phyloP scores from a whole-genome alignment of 1,284 basidiomycete species.

The Lignosus rhinocerotis region DNA sequence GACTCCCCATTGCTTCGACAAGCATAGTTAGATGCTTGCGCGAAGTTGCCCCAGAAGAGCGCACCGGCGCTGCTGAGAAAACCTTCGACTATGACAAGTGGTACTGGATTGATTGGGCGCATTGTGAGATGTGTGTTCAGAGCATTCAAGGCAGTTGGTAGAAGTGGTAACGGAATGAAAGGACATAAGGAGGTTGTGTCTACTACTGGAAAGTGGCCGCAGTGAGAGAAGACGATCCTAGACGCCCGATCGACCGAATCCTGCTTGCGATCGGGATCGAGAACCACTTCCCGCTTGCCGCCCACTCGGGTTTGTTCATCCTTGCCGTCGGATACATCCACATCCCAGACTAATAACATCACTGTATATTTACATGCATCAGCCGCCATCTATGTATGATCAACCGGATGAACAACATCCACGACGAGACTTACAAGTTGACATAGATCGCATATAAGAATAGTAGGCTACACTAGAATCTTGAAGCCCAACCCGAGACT shows the following conservation, averaged over 20 bases:
- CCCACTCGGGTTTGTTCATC: not conserved
- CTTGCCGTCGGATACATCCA: too few species aligned
- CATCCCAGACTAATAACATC: too few species aligned
- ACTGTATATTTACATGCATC: too few species aligned
- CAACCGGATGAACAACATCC: too few species aligned
- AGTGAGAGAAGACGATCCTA: not conserved
- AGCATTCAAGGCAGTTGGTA: too few species aligned
- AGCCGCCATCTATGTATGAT: too few species aligned
- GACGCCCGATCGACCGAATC: not conserved
- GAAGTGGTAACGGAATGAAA: not conserved
- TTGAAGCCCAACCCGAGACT: too few species aligned
- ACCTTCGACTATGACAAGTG: slow-evolving; percentile 56
- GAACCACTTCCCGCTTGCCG: not conserved
- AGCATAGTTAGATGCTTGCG: slow-evolving; percentile 36
- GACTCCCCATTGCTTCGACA: slow-evolving; percentile 18
- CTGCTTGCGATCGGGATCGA: slow-evolving; percentile 9
- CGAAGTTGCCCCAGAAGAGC: slow-evolving; percentile 46
- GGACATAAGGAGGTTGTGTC: not conserved
- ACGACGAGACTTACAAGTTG: too few species aligned
- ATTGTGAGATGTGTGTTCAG: not conserved
- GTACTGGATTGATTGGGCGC: slow-evolving; percentile 26
- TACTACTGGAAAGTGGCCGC: too few species aligned
- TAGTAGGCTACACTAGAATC: too few species aligned
- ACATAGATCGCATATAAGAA: too few species aligned
- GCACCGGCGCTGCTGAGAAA: slow-evolving; percentile 48